Conservation (phyloP, 306 rosid genomes). For the Ochetophila trinervis region DNA sequence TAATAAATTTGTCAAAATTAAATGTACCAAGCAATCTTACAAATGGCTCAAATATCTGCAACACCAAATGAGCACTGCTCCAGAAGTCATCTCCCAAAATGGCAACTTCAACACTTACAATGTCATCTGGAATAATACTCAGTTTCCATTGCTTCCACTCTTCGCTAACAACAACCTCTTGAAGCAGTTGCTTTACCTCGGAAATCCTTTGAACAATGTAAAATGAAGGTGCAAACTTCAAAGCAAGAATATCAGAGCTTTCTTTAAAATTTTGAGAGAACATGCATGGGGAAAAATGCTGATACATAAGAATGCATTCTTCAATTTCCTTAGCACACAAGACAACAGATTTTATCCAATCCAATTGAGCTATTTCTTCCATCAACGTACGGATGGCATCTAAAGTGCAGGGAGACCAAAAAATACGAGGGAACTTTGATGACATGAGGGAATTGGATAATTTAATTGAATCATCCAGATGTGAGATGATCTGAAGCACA, state of each 20-base stretch:
- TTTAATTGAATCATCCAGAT: constrained; percentile 33
- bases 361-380: constrained; percentile 56
- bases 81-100: constrained; percentile 50
- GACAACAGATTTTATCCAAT: constrained; percentile 41
- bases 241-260: constrained; percentile 23
- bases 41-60: constrained; percentile 44
- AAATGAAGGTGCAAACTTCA: constrained; percentile 42
- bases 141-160: constrained; percentile 63
- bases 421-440: constrained; percentile 44
- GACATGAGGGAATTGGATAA: constrained; percentile 31
- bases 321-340: constrained; percentile 48
- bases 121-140: constrained; percentile 19
- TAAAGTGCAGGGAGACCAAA: constrained; percentile 54
- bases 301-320: constrained; percentile 38
- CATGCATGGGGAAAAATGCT: constrained; percentile 27
- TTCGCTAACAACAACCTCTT: constrained; percentile 32
- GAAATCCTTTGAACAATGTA: constrained; percentile 36
- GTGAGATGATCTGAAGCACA: constrained; percentile 54
- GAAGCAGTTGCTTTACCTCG: constrained; percentile 41
- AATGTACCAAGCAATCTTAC: constrained; percentile 32
- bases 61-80: constrained; percentile 33
- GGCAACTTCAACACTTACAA: constrained; percentile 38
- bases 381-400: constrained; percentile 38
- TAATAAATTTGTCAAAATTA: constrained; percentile 36
- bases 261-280: constrained; percentile 34